Conservation (phyloP, 164 flowering plant species). For the Litsea cubeba region DNA sequence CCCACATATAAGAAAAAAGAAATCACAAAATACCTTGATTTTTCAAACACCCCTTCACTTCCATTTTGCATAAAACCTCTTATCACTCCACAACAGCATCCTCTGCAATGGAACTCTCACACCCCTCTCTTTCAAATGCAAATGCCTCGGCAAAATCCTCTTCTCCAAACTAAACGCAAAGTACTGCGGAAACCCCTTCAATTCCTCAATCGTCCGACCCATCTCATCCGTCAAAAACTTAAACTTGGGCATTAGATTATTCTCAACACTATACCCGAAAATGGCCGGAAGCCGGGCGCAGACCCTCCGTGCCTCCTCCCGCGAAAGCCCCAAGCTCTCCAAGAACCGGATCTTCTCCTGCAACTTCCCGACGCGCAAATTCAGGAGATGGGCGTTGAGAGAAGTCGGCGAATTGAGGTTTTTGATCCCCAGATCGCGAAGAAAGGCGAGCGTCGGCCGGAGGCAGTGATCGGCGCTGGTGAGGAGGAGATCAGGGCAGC, state of each 20-base stretch:
- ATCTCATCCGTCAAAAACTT: constrained; percentile 53
- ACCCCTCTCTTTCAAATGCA: constrained; percentile 61
- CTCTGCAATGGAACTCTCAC: constrained; percentile 39
- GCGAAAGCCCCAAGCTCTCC: constrained; percentile 36
- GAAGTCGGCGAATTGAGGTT: constrained; percentile 42
- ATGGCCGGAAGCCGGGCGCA: constrained; percentile 62
- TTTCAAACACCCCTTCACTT: constrained; percentile 24
- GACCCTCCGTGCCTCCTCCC: constrained; percentile 38
- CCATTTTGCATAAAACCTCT: constrained; percentile 52
- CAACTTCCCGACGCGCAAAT: constrained; percentile 43
- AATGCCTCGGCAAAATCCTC: constrained; percentile 57
- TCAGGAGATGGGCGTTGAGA: constrained; percentile 53
- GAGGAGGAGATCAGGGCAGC: constrained; percentile 47
- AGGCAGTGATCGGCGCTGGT: constrained; percentile 48
- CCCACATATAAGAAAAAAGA: too few relatives aligned
- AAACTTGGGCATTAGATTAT: constrained; percentile 52
- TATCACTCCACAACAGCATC: constrained; percentile 67
- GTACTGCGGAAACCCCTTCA: constrained; percentile 66
- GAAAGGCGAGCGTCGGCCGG: constrained; percentile 44
- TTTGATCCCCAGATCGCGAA: constrained; percentile 38
- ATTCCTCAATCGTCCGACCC: constrained; percentile 49
- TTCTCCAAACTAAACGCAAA: constrained; percentile 54
- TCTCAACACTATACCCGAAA: constrained; percentile 59
- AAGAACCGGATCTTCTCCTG: constrained; percentile 35
- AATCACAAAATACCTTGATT: too few relatives aligned